Evolutionary conservation across 495 filamentous ascomycete species (phyloP), one percentile per base, ranked within the genome.

Genomic region (Neurospora pannonica): DNA sequence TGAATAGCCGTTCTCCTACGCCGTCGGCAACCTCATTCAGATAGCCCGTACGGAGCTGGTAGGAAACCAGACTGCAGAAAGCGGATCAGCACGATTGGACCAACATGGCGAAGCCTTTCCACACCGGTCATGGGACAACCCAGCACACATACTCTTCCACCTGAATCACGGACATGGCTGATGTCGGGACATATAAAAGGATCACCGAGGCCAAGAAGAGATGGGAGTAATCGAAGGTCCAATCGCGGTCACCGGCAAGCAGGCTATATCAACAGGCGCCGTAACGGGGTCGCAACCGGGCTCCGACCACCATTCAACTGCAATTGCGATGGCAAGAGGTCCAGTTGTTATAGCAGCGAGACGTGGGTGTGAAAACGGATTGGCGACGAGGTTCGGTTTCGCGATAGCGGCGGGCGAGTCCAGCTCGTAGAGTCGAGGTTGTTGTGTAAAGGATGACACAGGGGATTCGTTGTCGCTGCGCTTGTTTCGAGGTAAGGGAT

Each of bases 1-100:
- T 96, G 79, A 99, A 97, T 24, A 99, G 88, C 43, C 96, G 91
- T 81, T 99, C 96, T 70, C 97, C 96, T 46, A 98, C 94, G 70
- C 97, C 96, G 83, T 99, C 96, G 82, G 94, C 94, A 74, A 97
- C 93, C 54, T 91, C 89, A 67, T 92, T 92, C 6, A 99, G 90
- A 79, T 98, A 99, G 72, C 93, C 92, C 15, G 93, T 94, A 70
- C 96, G 94, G 43, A 99, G 84, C 79, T 97, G 93, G 87, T 97
- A 98, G 74, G 96, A 89, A 24, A 97, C 91, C 85, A 98, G 92
- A 81, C 95, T 97, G 75, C 46, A 71, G 38, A 48, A 69, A 39
- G 24, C 37, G 10, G 62, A 71, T 28, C n/a, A 40, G 62, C 67
- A 19, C 60, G 38, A 38, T 76, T 72, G 74, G 74, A 70, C 54